Conservation (phyloP, 2,329 filamentous ascomycete genomes). For the Aplosporella prunicola region DNA sequence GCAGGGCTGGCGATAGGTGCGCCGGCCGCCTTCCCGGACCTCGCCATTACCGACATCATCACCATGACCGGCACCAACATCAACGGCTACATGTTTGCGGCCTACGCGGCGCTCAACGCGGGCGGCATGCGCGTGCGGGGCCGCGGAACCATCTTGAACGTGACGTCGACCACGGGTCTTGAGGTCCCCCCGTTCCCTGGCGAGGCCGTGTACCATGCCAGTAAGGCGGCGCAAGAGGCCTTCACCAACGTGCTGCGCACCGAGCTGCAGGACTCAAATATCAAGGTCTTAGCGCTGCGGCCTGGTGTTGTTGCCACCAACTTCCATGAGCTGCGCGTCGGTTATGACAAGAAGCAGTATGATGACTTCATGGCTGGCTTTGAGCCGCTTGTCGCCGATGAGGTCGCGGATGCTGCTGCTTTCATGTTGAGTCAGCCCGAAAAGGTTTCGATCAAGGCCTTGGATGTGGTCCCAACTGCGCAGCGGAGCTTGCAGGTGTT, state of each 20-base stretch:
- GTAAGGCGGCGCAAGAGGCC: slow-evolving; percentile 39
- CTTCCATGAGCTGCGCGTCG: slow-evolving; percentile 40
- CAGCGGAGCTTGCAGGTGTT: slow-evolving; percentile 30
- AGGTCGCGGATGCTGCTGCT: slow-evolving; percentile 35
- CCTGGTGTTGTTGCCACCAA: slow-evolving; percentile 41
- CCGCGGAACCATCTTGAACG: slow-evolving; percentile 39
- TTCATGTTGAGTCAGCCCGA: slow-evolving; percentile 36
- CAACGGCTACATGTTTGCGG: slow-evolving; percentile 38
- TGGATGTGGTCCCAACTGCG: slow-evolving; percentile 39
- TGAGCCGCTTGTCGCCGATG: slow-evolving; percentile 34
- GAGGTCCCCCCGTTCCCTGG: slow-evolving; percentile 41
- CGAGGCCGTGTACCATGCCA: slow-evolving; percentile 41
- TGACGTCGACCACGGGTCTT: slow-evolving; percentile 39
- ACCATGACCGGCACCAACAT: slow-evolving; percentile 42
- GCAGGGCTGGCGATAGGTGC: slow-evolving; percentile 41
- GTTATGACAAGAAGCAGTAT: slow-evolving; percentile 34
- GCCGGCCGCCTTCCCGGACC: slow-evolving; percentile 33
- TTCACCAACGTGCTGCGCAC: slow-evolving; percentile 42
- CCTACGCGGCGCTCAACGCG: slow-evolving; percentile 37
- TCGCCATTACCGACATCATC: slow-evolving; percentile 33
- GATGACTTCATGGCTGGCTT: slow-evolving; percentile 39
- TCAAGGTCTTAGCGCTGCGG: slow-evolving; percentile 38
- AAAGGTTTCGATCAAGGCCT: slow-evolving; percentile 36
- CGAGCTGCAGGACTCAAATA: slow-evolving; percentile 38
- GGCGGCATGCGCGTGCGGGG: slow-evolving; percentile 30